Base-by-base conservation (phyloP, 2,329 filamentous ascomycete genomes). In the Cercospora berteroae region DNA sequence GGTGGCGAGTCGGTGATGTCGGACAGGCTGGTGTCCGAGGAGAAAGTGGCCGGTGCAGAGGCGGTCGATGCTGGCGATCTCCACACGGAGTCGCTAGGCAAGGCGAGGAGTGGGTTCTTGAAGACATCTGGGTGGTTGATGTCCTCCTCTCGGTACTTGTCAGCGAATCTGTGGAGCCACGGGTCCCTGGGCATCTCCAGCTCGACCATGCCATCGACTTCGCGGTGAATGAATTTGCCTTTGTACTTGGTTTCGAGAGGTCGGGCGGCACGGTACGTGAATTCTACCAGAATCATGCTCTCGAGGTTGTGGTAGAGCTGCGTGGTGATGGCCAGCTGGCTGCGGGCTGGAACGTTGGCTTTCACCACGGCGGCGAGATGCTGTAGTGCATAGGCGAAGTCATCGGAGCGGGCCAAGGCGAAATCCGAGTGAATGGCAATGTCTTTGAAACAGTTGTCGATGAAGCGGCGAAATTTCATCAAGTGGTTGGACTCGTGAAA, bases 171-270 rank as follows among this genome's bases (percentile, higher is more conserved):
- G 25, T 57, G n/a, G 13, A 27, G 55, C 55, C 55, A 57, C 27
- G 55, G 55, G 18, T 57, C 27, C 4, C 23, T 31, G 27, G 55
- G 55, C 55, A 57, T 57, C 55, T 57, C 55, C 13, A 57, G 27
- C 55, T 57, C 27, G 27, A 57, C 55, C 55, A 57, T 57, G 55
- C 55, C 55, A 23, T 33, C 55, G 55, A 57, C 55, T 57, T 57
- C 55, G 31, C 55, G 55, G 55, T 31, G 27, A 31, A 18, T 27
- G 55, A 57, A 57, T 16, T 27, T 12, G 20, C 29, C 27, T 33
- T 36, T 31, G 31, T 57, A 16, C 18, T 57, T 31, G 25, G 16
- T 7, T 57, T 36, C 31, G 27, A 36, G 31, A 27, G 31, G 55
- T n/a, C 31, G 55, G 9, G 55, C 27, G 27, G 27, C 27, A 36